Percentiles rank a stretch among this genome's conserved stretches.
phyloP scores from a whole-genome alignment of 768 basidiomycete species.

The Amanita polypyramis region DNA sequence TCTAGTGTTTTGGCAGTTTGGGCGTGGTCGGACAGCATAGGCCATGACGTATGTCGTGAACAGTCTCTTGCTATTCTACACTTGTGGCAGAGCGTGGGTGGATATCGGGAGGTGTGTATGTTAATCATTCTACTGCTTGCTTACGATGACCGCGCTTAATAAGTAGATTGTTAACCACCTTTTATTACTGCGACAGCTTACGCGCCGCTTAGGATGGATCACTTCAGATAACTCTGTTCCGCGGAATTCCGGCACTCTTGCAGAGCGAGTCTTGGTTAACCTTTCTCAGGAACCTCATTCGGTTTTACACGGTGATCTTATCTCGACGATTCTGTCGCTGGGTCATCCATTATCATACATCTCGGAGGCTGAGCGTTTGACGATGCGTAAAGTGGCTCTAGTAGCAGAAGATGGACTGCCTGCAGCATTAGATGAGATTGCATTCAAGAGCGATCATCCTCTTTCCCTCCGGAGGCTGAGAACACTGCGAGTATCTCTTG shows the following conservation, averaged over 20 bases:
- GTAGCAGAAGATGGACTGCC: constrained; percentile 61
- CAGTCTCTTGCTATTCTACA: constrained; percentile 51
- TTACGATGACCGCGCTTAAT: background rate
- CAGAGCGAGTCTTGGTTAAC: constrained; percentile 56
- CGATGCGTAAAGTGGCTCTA: constrained; percentile 49
- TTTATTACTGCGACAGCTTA: constrained; percentile 61
- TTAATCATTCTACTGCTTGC: background rate
- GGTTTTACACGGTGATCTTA: constrained; percentile 47
- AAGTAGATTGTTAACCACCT: constrained; percentile 64
- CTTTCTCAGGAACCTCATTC: constrained; percentile 51
- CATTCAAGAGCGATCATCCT: constrained; percentile 37
- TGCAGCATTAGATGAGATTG: constrained; percentile 53
- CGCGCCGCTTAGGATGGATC: constrained; percentile 64
- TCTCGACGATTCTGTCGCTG: constrained; percentile 48
- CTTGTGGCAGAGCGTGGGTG: constrained; percentile 57
- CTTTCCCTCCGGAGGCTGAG: constrained; percentile 42
- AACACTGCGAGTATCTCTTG: constrained; percentile 53
- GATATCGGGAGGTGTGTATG: constrained; percentile 56
- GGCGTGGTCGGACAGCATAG: constrained; percentile 74
- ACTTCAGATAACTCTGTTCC: constrained; percentile 53
- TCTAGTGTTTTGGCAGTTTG: constrained; percentile 58
- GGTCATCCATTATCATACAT: constrained; percentile 52
- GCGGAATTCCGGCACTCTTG: constrained; percentile 50
- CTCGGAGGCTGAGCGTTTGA: constrained; percentile 44
- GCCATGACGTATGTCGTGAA: constrained; percentile 52